Conservation (phyloP, 225 moss, liverwort and hornwort species). For the Ulota crispa region DNA sequence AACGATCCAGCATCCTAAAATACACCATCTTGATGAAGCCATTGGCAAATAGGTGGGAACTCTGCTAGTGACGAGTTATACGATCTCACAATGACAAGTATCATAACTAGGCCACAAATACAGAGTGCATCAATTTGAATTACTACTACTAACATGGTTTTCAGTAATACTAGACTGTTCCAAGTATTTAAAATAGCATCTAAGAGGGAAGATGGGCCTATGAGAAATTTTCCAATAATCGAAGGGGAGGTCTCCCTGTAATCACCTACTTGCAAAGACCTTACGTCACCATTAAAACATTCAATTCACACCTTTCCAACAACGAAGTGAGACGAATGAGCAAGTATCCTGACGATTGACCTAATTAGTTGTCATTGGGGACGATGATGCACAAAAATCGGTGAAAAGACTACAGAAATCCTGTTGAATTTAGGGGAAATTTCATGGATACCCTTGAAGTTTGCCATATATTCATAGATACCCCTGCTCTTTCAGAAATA, state of each 20-base stretch:
- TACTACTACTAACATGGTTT: neutral
- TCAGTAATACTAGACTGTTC: neutral
- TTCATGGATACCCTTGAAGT: too few species aligned
- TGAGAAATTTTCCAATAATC: neutral
- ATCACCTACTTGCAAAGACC: neutral
- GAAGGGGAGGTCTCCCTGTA: neutral
- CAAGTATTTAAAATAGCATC: too few species aligned
- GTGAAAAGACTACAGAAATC: neutral
- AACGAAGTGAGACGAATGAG: neutral
- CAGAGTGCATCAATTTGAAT: neutral
- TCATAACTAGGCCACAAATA: neutral
- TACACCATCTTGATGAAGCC: neutral
- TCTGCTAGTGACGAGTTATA: neutral
- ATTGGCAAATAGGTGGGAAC: neutral
- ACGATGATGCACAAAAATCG: neutral
- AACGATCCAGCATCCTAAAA: neutral
- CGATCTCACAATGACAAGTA: neutral
- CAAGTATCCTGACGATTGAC: neutral
- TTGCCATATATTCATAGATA: too few species aligned
- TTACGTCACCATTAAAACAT: neutral
- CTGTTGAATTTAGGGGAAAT: too few species aligned
- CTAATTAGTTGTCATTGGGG: neutral
- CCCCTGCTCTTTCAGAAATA: too few species aligned
- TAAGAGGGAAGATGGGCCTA: neutral
- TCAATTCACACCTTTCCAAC: neutral